A percentile compares a stretch with the other conserved stretches of the same genome.
Evolutionary conservation across 2,329 filamentous ascomycete species (phyloP).

Genomic region (Aspergillus ruber): DNA sequence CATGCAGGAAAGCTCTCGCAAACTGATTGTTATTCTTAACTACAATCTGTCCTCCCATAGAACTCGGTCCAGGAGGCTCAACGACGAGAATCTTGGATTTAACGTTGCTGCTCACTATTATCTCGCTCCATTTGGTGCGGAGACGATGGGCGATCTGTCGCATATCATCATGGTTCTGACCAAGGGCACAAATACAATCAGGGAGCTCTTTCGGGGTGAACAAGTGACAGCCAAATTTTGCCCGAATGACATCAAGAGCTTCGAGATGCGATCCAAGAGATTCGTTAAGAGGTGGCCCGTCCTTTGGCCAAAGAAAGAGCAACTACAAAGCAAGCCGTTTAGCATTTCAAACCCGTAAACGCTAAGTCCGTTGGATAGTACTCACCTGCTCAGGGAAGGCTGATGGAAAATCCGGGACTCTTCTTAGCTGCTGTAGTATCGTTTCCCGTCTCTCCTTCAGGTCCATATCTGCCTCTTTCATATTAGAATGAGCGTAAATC

Average conservation of each 20-base stretch:
- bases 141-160: constrained; percentile 29
- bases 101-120: constrained; percentile 20
- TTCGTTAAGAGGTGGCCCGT: constrained; percentile 35
- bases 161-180: constrained; percentile 25
- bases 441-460: constrained; percentile 17
- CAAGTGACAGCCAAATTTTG: constrained; percentile 35
- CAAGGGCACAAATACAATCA: constrained; percentile 26
- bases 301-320: constrained; percentile 41
- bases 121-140: constrained; percentile 22
- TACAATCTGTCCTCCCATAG: constrained; percentile 18
- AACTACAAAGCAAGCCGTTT: constrained; percentile 17
- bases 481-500: constrained; percentile 16
- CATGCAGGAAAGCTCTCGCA: constrained; percentile 17
- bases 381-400: constrained; percentile 22
- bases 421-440: constrained; percentile 20
- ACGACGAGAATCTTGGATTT: constrained; percentile 30
- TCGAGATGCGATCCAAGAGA: constrained; percentile 38
- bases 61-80: constrained; percentile 17
- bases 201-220: constrained; percentile 26
- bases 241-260: constrained; percentile 40
- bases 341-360: background rate
- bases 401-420: constrained; percentile 14
- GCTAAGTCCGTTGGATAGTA: background rate
- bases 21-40: constrained; percentile 15
- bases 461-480: constrained; percentile 19